Percentiles rank a stretch among this genome's conserved stretches.
Evolutionary conservation across 176 grass and related monocot species (phyloP).

Genomic region (Bolboschoenus planiculmis): DNA sequence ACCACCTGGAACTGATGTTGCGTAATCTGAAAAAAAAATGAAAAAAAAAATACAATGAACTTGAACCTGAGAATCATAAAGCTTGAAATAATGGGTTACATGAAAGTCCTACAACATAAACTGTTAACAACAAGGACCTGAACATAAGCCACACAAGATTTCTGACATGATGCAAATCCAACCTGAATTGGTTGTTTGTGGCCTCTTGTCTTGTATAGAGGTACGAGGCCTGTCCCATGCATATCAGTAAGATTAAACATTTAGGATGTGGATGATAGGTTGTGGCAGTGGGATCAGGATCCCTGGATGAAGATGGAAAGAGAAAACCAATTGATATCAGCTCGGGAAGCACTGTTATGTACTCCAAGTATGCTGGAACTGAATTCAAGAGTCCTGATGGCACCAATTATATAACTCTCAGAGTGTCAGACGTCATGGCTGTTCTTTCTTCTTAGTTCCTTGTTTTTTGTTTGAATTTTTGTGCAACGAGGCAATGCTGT

Average conservation of each 20-base stretch:
- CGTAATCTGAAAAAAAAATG: neutral
- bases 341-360: slow-evolving; percentile 41
- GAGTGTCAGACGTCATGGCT: slow-evolving; percentile 58
- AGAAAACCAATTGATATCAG: slow-evolving; percentile 36
- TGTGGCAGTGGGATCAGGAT: slow-evolving; percentile 57
- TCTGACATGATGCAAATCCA: neutral
- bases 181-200: neutral
- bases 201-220: neutral
- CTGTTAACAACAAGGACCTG: neutral
- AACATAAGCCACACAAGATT: neutral
- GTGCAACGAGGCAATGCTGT: neutral
- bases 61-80: neutral
- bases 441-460: slow-evolving; percentile 38
- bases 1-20: neutral
- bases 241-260: neutral
- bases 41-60: neutral
- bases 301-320: slow-evolving; percentile 60
- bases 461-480: neutral
- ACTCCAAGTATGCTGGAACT: slow-evolving; percentile 58
- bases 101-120: neutral
- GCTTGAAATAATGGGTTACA: neutral
- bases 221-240: neutral
- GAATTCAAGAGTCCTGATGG: slow-evolving; percentile 60
- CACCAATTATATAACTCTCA: slow-evolving; percentile 53
- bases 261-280: slow-evolving; percentile 31